Base-by-base conservation (phyloP, 2,329 filamentous ascomycete species). In the Neofusicoccum kwambonambiense region DNA sequence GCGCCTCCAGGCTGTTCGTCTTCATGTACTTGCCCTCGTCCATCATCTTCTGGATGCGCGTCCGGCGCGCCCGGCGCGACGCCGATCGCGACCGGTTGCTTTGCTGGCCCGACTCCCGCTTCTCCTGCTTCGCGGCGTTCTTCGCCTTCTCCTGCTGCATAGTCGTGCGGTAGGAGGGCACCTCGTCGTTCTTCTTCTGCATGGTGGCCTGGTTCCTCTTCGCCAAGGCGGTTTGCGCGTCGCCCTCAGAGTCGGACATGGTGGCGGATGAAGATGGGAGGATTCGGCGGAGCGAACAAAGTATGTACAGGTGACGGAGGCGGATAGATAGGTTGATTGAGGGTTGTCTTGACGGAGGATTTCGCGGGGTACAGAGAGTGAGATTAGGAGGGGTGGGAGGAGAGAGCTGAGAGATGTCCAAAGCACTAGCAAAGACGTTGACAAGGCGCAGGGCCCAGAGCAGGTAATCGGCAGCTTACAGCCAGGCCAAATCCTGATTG, bases 11-110 rank as follows among this genome's bases (percentile, higher is more conserved):
- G 6, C 77, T 78, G 8, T 75, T 75, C 8, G 81, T 83, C 73
- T 81, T 79, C 81, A 83, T 83, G 78, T 82, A 80, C 71, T 83
- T 83, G 69, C 81, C 81, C 27, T 82, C 79, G 47, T 78, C 73
- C 45, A 78, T 73, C 64, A 71, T 78, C 69, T 82, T 74, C 67
- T 79, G 72, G 64, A 83, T 78, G 39, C 81, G 79, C 65, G 79
- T 74, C 50, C 81, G 79, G 22, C 81, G 80, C 67, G 78, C 80
- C 41, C 80, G 76, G 27, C 81, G 79, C 11, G 81, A 83, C 3
- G 76, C 72, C 4, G 80, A 82, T 37, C 81, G 78, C 17, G 81
- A 83, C 47, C 78, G 78, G 61, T 80, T 79, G 3, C 76, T 73
- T 65, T 80, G 77, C 7, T 74, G 72, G 54, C 78, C 76, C 4